Evolutionary conservation across 2,329 filamentous ascomycete genomes (phyloP).

Genomic region (Fusarium nurragi): DNA sequence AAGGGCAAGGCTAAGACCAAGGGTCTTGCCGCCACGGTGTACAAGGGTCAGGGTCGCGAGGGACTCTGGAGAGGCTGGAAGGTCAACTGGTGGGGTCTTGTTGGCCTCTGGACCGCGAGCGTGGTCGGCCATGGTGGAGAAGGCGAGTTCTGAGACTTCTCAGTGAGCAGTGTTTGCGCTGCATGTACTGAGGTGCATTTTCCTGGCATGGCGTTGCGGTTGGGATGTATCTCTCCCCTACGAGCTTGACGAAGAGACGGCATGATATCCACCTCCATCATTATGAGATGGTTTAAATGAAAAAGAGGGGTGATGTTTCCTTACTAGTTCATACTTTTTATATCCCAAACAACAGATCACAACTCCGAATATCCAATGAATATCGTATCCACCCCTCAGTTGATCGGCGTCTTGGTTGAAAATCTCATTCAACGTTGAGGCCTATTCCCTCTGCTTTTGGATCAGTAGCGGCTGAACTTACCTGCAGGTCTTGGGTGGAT

Average conservation of each 20-base stretch:
- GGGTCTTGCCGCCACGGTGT: constrained; percentile 49
- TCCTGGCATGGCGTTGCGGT: constrained; percentile 49
- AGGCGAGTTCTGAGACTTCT: constrained; percentile 62
- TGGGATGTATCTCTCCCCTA: constrained; percentile 50
- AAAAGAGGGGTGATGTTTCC: constrained; percentile 14
- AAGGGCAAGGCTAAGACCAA: constrained; percentile 48
- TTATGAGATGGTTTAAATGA: constrained; percentile 32
- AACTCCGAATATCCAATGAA: constrained; percentile 24
- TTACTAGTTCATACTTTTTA: constrained; percentile 41
- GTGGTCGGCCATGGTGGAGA: constrained; percentile 70
- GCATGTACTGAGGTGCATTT: constrained; percentile 43
- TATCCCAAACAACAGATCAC: constrained; percentile 24
- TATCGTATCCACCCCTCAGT: neutral
- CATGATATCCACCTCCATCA: constrained; percentile 54
- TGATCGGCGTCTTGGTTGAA: neutral
- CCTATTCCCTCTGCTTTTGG: neutral
- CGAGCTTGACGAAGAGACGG: constrained; percentile 52
- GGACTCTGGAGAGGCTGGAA: constrained; percentile 80
- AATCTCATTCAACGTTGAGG: neutral
- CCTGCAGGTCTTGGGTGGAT: constrained; percentile 17
- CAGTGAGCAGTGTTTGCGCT: constrained; percentile 30
- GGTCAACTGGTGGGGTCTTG: constrained; percentile 79
- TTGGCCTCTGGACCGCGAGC: constrained; percentile 77
- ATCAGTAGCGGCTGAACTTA: neutral
- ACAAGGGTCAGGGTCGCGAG: constrained; percentile 72